Base-by-base conservation (phyloP, 352 stramenopile genomes). In the Poterioochromonas sp. region DNA sequence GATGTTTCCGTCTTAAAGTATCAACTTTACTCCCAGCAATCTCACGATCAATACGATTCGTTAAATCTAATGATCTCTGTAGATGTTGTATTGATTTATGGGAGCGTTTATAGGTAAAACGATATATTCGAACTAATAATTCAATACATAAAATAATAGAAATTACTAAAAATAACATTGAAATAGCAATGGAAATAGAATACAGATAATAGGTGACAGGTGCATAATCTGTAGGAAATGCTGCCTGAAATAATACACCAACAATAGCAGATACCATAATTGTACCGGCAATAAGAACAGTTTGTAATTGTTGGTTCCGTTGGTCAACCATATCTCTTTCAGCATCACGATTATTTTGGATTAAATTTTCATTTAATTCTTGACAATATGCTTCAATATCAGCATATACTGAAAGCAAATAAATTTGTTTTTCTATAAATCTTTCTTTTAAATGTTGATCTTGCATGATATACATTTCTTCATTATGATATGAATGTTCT, bases 281-380 rank as follows among this genome's bases (percentile, higher is more conserved):
- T 60, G 44, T 78, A 12, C 22, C 43, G 8, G 43, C 26, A 37
- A 78, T 35, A 1, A 78, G 20, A 44, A 78, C 15, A 29, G 71
- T 78, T 69, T 78, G 71, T 12, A 47, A 78, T 44, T 78, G 43
- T 34, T 63, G 43, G 26, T 47, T 69, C 11, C 71, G 41, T 35
- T 78, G 71, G 29, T 78, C 71, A 32, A 41, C 22, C 71, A 78
- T 78, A 37, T 78, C 71, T 68, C 71, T 26, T 35, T 78, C 71
- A 32, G 71, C 71, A 43, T 78, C 71, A 12, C 34, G 5, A 11
- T 15, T 65, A 11, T 0, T n/a, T 18, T 29, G 71, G 22, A 78
- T 70, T 11, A 78, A 44, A 43, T 78, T 65, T 29, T 65, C 47
- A 37, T 65, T 78, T 3, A 78, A 15, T 51, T 78, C 43, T 34